Percentiles rank a stretch among this genome's conserved stretches.
These are phyloP conservation scores for Cardamine occulta DNA, from an alignment of 345 rosid genomes.

Conservation along the genomic window DNA sequence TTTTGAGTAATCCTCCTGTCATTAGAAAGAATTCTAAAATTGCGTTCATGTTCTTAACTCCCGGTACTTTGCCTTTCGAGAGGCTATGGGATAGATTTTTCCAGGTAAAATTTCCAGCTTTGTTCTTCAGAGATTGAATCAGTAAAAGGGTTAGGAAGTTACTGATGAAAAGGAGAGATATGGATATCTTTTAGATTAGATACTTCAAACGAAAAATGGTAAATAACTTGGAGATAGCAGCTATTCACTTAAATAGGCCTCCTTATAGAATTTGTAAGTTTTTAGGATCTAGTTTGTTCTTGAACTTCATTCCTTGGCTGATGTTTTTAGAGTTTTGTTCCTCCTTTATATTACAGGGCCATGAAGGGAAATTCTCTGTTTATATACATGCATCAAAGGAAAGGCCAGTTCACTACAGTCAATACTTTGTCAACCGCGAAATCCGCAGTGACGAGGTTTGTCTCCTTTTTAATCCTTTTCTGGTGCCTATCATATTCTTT, in stretches of 20 bases:
- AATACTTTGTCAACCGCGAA: slow-evolving; percentile 58
- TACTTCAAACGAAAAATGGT: too few species aligned
- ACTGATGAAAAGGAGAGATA: background rate
- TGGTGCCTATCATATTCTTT: background rate
- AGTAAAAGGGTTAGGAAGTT: slow-evolving; percentile 1
- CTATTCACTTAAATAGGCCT: background rate
- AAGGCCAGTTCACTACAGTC: slow-evolving; percentile 57
- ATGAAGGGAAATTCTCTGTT: slow-evolving; percentile 67
- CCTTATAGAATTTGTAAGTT: background rate
- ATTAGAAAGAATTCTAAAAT: slow-evolving; percentile 64
- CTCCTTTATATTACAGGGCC: slow-evolving; percentile 56
- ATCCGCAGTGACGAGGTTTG: slow-evolving; percentile 68
- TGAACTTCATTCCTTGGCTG: background rate
- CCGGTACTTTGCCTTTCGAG: slow-evolving; percentile 90
- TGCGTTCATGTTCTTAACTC: slow-evolving; percentile 92
- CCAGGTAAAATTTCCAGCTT: slow-evolving; percentile 46
- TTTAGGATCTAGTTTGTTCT: slow-evolving; percentile 17
- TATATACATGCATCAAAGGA: slow-evolving; percentile 73
- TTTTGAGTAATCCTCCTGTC: slow-evolving; percentile 58
- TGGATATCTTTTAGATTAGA: background rate
- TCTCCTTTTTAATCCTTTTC: background rate
- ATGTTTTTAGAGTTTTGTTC: background rate
- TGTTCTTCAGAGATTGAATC: background rate
- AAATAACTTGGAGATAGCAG: background rate
- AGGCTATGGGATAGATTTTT: slow-evolving; percentile 92